phyloP scores from a whole-genome alignment of 2,329 filamentous ascomycete genomes.

The Colletotrichum cordylinicola region DNA sequence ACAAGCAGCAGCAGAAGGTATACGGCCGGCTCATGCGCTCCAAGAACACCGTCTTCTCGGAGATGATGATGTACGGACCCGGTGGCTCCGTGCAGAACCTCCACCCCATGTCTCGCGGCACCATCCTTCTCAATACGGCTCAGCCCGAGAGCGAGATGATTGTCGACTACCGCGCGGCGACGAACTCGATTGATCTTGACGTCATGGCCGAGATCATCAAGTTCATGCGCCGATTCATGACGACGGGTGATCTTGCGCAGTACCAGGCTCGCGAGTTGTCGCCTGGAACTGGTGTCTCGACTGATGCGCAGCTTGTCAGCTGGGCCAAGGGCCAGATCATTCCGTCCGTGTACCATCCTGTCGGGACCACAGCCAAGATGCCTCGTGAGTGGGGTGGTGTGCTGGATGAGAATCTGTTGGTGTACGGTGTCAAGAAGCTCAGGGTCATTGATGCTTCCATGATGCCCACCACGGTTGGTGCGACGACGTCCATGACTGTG shows the following conservation, averaged over 20 bases:
- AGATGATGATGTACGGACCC: conserved; percentile 43
- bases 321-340: conserved; percentile 27
- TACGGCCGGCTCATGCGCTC: conserved; percentile 25
- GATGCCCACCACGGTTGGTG: conserved; percentile 25
- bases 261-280: conserved; percentile 25
- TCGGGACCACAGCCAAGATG: conserved; percentile 33
- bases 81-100: conserved; percentile 29
- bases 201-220: conserved; percentile 29
- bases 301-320: conserved; percentile 25
- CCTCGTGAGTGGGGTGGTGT: conserved; percentile 32
- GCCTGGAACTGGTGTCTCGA: conserved; percentile 26
- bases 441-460: conserved; percentile 25
- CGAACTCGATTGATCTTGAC: conserved; percentile 29
- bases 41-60: conserved; percentile 44
- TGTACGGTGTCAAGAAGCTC: conserved; percentile 31
- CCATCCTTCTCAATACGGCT: conserved; percentile 25
- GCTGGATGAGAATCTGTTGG: conserved; percentile 30
- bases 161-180: conserved; percentile 31
- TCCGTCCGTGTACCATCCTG: conserved; percentile 31
- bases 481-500: conserved; percentile 25
- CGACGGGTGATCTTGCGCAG: conserved; percentile 22
- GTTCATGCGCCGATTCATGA: conserved; percentile 30
- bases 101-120: conserved; percentile 28
- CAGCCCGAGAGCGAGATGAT: conserved; percentile 27
- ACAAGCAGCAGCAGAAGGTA: conserved; percentile 46